Base-by-base conservation (phyloP, 768 basidiomycete genomes). In the Tulasnella sp. region DNA sequence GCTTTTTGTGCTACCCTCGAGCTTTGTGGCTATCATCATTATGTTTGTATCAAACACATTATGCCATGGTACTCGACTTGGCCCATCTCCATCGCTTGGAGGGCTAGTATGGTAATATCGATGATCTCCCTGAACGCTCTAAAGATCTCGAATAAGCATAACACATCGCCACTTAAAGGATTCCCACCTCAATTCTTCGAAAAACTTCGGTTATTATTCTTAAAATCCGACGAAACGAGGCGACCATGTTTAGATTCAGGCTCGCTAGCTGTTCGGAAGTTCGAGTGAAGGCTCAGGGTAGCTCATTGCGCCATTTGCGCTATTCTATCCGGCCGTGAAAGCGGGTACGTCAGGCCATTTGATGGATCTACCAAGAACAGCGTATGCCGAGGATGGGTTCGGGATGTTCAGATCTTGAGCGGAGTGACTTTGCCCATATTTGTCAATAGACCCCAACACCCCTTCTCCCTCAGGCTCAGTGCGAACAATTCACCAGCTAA, bases 391-490 rank as follows among this genome's bases (percentile, higher is more conserved):
- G 16, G 46, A 48, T 48, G 46, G 46, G n/a, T n/a, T 61, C n/a
- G 13, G 57, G n/a, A 20, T 35, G 29, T 29, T 67, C 32, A 67
- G 61, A 67, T 67, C 32, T 4, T 11, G 61, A 67, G 61, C 61
- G 61, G 61, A 67, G 26, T 18, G 61, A 67, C 61, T 67, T 67
- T 67, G 61, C 61, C 29, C 6, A 67, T 67, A 67, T 67, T 67
- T 67, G 61, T 67, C 61, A 32, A 67, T n/a, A 67, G 61, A 67
- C 61, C 61, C 61, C 61, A 67, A 67, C 61, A 29, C 61, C 61
- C 61, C 61, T 51, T 20, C 51, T 5, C 61, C 61, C 4, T 67
- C 61, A 15, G 61, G n/a, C 61, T 32, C 61, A 67, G 29, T 32
- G 51, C 51, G 51, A 67, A 67, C 61, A 67, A 67, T 67, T 67